Base-by-base conservation (phyloP, 805 yeast genomes). In the Yamadazyma laniorum region DNA sequence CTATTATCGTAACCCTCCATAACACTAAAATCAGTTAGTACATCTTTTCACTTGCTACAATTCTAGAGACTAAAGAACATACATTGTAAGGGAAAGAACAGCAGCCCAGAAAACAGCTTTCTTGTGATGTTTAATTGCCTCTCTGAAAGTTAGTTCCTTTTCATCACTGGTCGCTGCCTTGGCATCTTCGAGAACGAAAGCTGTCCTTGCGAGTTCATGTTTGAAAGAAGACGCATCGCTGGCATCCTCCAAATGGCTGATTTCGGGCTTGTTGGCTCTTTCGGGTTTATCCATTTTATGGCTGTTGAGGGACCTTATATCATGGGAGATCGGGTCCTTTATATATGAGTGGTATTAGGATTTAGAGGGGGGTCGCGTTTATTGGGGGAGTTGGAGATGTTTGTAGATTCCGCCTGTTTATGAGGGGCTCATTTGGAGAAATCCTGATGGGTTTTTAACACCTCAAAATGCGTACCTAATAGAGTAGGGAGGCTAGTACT, bases 21-120 rank as follows among this genome's bases (percentile, higher is more conserved):
- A 5, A 34, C 14, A 18, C 28, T 32, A 15, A 5, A 23, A 22
- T n/a, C n/a, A n/a, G n/a, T n/a, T n/a, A n/a, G n/a, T n/a, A n/a
- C n/a, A n/a, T n/a, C n/a, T n/a, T n/a, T n/a, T n/a, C n/a, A n/a
- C n/a, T n/a, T n/a, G n/a, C n/a, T n/a, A n/a, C n/a, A n/a, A n/a
- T n/a, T n/a, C n/a, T n/a, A n/a, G 21, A 21, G 21, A 16, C 27
- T 5, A 6, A 25, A 18, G 13, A 16, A 26, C 23, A 66, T 68
- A 65, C 64, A 70, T 54, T 18, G 70, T 68, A 6, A 68, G 45
- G 5, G 74, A 61, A 33, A 74, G 53, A 27, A 72, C 53, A 18
- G 70, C 43, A 3, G 77, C 66, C 79, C 79, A 74, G 42, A 60
- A 43, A 5, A 56, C 53, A 3, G 72, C 70, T 34, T 50, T 56